Base-by-base conservation (phyloP, 192 early-diverging fungal species). In the Podila verticillata region DNA sequence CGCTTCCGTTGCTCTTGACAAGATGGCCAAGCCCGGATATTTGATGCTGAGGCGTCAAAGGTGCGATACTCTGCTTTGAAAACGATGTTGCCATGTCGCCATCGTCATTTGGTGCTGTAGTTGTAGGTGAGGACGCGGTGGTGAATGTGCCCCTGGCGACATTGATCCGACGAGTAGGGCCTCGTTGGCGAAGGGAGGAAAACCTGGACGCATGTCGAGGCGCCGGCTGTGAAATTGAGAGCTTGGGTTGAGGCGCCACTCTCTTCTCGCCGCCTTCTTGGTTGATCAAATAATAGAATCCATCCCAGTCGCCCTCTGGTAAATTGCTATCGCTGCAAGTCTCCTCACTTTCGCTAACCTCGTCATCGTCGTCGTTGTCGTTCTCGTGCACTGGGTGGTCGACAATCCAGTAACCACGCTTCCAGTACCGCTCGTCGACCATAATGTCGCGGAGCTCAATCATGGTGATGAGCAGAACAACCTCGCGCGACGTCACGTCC, bases 341-440 rank as follows among this genome's bases (percentile, higher is more conserved):
- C 1, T 68, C 66, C 2, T 63, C 57, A 6, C 60, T 35, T 2
- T 60, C 65, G 22, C 30, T 35, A 32, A 48, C 36, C 4, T 62
- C 48, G 5, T 63, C 60, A 22, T 68, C 49, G 7, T 62, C 31
- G 7, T 26, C 19, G 31, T 31, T 60, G 29, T 19, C 20, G 34
- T 26, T 32, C 13, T 28, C 35, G n/a, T 28, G 7, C 3, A 24
- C 10, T 2, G 69, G 69, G 5, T 59, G 58, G 4, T 79, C 65
- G 3, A 65, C 58, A 24, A 64, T 56, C 75, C 75, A 79, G 69
- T 72, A 79, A 4, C 75, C 75, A 9, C 75, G 63, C 57, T 79
- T 79, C 75, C 75, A 79, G 35, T 79, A 79, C 36, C 75, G 59
- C 17, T 66, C 75, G 63, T 79, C 75, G 26, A 79, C 75, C 69